Evolutionary conservation across 176 grass and related monocot genomes (phyloP).

Genomic region (Aegilops longissima): DNA sequence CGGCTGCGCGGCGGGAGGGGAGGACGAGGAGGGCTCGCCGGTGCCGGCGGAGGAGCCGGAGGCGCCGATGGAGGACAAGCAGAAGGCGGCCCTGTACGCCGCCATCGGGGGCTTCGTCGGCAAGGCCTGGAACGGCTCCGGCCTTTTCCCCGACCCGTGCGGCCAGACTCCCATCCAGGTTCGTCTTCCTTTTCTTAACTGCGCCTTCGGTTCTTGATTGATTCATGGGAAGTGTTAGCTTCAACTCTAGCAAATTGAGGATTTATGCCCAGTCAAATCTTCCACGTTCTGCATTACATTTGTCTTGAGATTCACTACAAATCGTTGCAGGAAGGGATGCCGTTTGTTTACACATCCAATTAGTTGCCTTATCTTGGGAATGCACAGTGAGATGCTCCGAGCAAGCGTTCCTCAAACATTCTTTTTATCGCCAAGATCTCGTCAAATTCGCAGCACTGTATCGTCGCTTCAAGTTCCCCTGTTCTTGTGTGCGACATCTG

Average conservation of each 20-base stretch:
- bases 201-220: background rate
- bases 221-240: background rate
- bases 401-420: background rate
- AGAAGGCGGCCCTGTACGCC: conserved; percentile 60
- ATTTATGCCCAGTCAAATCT: background rate
- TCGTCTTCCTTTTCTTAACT: background rate
- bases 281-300: background rate
- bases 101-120: conserved; percentile 85
- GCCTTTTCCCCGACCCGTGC: conserved; percentile 85
- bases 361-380: background rate
- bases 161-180: conserved; percentile 99
- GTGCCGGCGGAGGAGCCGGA: background rate
- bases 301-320: background rate
- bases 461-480: background rate
- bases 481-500: background rate
- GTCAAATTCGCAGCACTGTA: background rate
- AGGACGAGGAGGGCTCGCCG: background rate
- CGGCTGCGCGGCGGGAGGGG: conserved; percentile 24
- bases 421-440: background rate
- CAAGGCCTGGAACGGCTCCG: conserved; percentile 76
- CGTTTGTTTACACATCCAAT: background rate
- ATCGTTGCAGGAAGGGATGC: background rate
- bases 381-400: background rate
- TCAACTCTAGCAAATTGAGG: background rate
- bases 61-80: conserved; percentile 68